Percentiles rank a stretch among this genome's conserved stretches.
These are phyloP conservation scores for Nicotiana sylvestris DNA, from an alignment of 257 asterid species.

Conservation along the genomic window DNA sequence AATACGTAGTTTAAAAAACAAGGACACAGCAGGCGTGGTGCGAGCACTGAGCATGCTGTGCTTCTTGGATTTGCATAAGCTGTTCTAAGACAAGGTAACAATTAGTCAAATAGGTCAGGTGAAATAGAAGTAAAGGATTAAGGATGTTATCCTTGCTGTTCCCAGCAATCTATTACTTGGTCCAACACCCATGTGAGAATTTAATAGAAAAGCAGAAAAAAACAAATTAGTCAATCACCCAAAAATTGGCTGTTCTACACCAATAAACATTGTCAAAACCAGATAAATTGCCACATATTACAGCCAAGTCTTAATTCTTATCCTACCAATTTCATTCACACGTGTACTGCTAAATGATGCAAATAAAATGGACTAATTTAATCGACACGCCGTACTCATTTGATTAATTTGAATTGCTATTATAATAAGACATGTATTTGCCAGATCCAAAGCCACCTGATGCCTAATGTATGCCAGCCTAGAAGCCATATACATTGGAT, in stretches of 20 bases:
- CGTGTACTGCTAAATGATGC: not conserved
- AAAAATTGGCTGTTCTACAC: not conserved
- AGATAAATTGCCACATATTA: not conserved
- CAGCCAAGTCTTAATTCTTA: not conserved
- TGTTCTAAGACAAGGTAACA: too few species aligned
- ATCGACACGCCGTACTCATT: not conserved
- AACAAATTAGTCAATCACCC: not conserved
- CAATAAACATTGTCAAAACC: not conserved
- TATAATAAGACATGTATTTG: not conserved
- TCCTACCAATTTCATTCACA: not conserved
- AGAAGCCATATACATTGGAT: constrained; percentile 27
- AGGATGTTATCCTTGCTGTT: too few species aligned
- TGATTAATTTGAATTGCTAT: not conserved
- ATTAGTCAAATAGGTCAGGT: too few species aligned
- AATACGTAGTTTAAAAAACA: too few species aligned
- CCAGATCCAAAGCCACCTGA: constrained; percentile 41
- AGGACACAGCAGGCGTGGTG: too few species aligned
- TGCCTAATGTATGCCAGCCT: constrained; percentile 26
- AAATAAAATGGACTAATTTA: not conserved
- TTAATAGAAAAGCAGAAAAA: not conserved
- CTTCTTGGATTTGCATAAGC: too few species aligned
- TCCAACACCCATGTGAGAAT: not conserved
- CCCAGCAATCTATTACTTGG: too few species aligned
- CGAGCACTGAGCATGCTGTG: too few species aligned
- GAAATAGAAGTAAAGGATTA: too few species aligned